Percentiles rank a stretch among this genome's conserved stretches.
Conservation (phyloP, 2,329 filamentous ascomycete species). For the Chrysoporthe austroafricana region DNA sequence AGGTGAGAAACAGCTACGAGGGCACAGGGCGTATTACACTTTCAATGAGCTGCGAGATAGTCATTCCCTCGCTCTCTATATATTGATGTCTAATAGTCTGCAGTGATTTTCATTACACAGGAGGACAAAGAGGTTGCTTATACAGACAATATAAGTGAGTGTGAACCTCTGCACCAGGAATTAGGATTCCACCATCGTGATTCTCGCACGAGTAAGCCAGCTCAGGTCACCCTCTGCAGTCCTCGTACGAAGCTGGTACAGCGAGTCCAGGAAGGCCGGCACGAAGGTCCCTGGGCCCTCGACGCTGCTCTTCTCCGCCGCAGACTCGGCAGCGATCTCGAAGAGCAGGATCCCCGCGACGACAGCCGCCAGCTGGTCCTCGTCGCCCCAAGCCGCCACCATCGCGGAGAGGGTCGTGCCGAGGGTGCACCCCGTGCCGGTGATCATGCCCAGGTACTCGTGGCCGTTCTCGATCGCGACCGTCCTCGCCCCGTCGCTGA, state of each 20-base stretch:
- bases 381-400: slow-evolving; percentile 61
- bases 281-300: slow-evolving; percentile 85
- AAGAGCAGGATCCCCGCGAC: slow-evolving; percentile 77
- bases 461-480: slow-evolving; percentile 78
- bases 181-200: not conserved
- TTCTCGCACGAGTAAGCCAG: slow-evolving; percentile 18
- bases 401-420: slow-evolving; percentile 81
- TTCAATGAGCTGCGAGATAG: not conserved
- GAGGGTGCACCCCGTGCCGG: slow-evolving; percentile 82
- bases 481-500: slow-evolving; percentile 74
- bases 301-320: slow-evolving; percentile 67
- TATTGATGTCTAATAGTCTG: not conserved
- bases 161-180: not conserved
- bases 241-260: slow-evolving; percentile 48
- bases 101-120: too few species aligned
- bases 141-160: too few species aligned
- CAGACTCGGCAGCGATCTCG: slow-evolving; percentile 72
- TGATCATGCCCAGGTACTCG: slow-evolving; percentile 68
- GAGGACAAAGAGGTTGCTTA: too few species aligned
- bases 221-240: slow-evolving; percentile 8
- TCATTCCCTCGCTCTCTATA: not conserved
- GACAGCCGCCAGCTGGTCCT: slow-evolving; percentile 71
- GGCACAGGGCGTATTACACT: not conserved
- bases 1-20: not conserved
- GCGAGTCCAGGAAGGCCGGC: slow-evolving; percentile 79